A percentile compares a stretch with the other conserved stretches of the same genome.
phyloP scores from a whole-genome alignment of 1,284 basidiomycete genomes.

The Malassezia nana region DNA sequence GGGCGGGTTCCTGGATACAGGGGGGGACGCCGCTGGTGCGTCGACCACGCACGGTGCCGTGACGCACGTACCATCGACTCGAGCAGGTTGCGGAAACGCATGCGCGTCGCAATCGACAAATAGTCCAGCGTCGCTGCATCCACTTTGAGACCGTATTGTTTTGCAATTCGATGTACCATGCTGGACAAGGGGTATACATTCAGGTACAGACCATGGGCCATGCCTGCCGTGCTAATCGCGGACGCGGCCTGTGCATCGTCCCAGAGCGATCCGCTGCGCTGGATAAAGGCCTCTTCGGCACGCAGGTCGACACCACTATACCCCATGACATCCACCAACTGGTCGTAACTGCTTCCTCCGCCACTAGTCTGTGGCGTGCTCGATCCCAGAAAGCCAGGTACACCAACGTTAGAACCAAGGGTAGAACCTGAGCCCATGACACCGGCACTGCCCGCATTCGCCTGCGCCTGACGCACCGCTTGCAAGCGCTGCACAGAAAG shows the following conservation, averaged over 20 bases:
- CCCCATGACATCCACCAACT: slow-evolving; percentile 39
- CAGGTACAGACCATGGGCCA: slow-evolving; percentile 34
- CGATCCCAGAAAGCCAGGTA: neutral
- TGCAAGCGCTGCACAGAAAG: slow-evolving; percentile 17
- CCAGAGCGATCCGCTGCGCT: slow-evolving; percentile 23
- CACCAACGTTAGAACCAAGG: neutral
- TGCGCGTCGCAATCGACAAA: slow-evolving; percentile 37
- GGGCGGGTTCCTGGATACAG: slow-evolving; percentile 12
- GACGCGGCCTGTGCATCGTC: slow-evolving; percentile 21
- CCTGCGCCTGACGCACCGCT: slow-evolving; percentile 11
- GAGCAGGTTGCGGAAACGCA: slow-evolving; percentile 39
- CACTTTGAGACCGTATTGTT: slow-evolving; percentile 31
- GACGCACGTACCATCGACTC: slow-evolving; percentile 41
- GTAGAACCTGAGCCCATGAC: neutral
- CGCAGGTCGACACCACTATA: slow-evolving; percentile 38
- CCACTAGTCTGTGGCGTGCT: neutral
- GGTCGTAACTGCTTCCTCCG: slow-evolving; percentile 17
- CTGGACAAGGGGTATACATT: slow-evolving; percentile 36
- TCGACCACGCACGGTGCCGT: slow-evolving; percentile 41
- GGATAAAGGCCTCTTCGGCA: slow-evolving; percentile 41
- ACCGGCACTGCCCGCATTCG: neutral
- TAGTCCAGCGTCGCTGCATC: slow-evolving; percentile 43
- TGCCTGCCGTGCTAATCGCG: slow-evolving; percentile 14
- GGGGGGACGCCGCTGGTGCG: slow-evolving; percentile 37
- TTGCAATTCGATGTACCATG: slow-evolving; percentile 33